phyloP scores from a whole-genome alignment of 768 basidiomycete genomes.

The Xerocomellus amylosporus region DNA sequence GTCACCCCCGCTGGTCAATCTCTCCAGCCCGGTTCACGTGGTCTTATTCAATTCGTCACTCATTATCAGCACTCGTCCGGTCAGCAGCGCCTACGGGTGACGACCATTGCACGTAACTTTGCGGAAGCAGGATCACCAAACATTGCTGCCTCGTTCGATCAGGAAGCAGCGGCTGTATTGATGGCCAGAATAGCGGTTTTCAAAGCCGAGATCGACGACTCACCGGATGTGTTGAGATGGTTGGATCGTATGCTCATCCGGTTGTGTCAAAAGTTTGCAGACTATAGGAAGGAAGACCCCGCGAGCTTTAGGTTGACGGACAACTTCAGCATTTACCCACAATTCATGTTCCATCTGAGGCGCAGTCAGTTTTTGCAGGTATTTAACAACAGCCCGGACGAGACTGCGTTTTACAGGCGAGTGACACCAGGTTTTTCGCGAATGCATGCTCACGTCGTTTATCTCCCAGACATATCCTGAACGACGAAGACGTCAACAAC shows the following conservation, averaged over 20 bases:
- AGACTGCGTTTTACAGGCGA: slow-evolving; percentile 96
- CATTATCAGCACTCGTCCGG: slow-evolving; percentile 98
- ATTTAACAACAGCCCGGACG: slow-evolving; percentile 99
- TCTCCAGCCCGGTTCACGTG: slow-evolving; percentile 82
- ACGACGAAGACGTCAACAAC: slow-evolving; percentile 98
- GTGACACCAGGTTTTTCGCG: slow-evolving; percentile 15
- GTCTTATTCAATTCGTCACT: slow-evolving; percentile 96
- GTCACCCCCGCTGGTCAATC: slow-evolving; percentile 96
- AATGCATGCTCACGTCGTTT: slow-evolving; percentile 1
- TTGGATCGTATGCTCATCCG: slow-evolving; percentile 98
- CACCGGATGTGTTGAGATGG: slow-evolving; percentile 95
- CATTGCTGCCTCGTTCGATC: slow-evolving; percentile 93
- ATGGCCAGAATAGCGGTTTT: slow-evolving; percentile 99
- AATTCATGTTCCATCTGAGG: slow-evolving; percentile 99
- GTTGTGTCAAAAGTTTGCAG: slow-evolving; percentile 98
- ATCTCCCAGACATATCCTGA: slow-evolving; percentile 74
- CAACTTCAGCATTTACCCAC: slow-evolving; percentile 98
- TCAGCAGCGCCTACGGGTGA: slow-evolving; percentile 94
- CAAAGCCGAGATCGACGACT: slow-evolving; percentile 98
- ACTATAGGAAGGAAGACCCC: slow-evolving; percentile 97
- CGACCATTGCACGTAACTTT: slow-evolving; percentile 95
- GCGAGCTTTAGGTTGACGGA: slow-evolving; percentile 88
- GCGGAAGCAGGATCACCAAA: slow-evolving; percentile 95
- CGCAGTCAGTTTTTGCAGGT: slow-evolving; percentile 98
- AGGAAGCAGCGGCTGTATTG: slow-evolving; percentile 94